Evolutionary conservation across 23 red algal species (phyloP), one percentile per base, ranked within the genome.

Genomic region (Gracilaria domingensis): DNA sequence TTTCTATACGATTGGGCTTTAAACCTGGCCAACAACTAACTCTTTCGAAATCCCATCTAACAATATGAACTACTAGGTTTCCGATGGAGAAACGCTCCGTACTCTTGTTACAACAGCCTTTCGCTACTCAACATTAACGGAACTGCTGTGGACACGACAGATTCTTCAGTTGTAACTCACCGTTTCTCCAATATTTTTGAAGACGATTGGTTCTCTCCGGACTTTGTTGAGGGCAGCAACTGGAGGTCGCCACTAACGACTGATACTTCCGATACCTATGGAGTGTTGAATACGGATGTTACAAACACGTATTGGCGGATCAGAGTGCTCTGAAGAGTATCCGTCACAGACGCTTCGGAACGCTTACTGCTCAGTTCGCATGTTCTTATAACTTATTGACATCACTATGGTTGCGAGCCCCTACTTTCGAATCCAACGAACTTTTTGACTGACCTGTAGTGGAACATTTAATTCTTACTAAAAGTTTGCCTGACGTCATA

Each of bases 111-210:
- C 45, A 87, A 87, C 36, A 76, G 84, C 50, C 74, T 87, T 76
- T 87, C 84, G 0, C 40, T 77, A 38, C 67, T 87, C 9, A 87
- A 71, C 45, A 76, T 87, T 32, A 87, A 87, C 28, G 84, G 84
- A 76, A 87, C 84, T 59, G 26, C 29, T 17, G 23, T 71, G 29
- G 84, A 87, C 23, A 87, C 84, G 21, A 74, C 66, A 6, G 67
- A 87, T 58, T 23, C 18, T 23, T 50, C 84, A 3, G 50, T 50
- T 40, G 65, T 87, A 4, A 87, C 84, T 62, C 84, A 87, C 42
- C 84, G 84, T 48, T 87, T 75, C 67, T 87, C 84, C 30, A 87
- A 87, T 38, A 75, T 76, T 74, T 87, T 87, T 34, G 84, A 87
- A 48, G 69, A 50, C 36, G 84, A 87, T 45, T 87, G 84, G 84